These are phyloP conservation scores for Kodamaea sp. DNA, from an alignment of 1,139 yeast genomes.

Conservation along the genomic window DNA sequence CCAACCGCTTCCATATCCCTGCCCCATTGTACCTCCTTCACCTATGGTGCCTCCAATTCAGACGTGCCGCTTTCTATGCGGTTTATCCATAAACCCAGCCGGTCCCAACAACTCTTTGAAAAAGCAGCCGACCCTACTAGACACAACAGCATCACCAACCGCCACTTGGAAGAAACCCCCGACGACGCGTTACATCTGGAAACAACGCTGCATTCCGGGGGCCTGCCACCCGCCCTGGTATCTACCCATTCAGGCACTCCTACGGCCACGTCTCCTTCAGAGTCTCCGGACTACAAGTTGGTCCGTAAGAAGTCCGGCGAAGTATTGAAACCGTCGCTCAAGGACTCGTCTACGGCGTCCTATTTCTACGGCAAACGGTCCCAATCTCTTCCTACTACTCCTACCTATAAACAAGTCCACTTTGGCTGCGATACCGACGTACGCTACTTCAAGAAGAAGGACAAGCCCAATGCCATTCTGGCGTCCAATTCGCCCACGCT, in stretches of 20 bases:
- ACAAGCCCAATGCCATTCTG: constrained; percentile 74
- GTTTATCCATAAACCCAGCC: constrained; percentile 44
- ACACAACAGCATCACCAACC: constrained; percentile 25
- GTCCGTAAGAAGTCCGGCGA: constrained; percentile 81
- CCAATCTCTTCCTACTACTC: constrained; percentile 73
- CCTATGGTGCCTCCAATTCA: constrained; percentile 7
- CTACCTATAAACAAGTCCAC: constrained; percentile 73
- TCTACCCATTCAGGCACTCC: constrained; percentile 2
- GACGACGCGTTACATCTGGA: constrained; percentile 4
- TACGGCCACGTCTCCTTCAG: constrained; percentile 2
- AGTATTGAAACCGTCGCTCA: constrained; percentile 71
- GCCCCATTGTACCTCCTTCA: too few relatives aligned
- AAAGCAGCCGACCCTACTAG: constrained; percentile 39
- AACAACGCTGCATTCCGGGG: background rate
- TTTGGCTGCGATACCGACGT: constrained; percentile 70
- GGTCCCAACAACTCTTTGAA: constrained; percentile 33
- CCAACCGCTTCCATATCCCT: too few relatives aligned
- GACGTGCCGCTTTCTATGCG: constrained; percentile 34
- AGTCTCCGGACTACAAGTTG: constrained; percentile 25
- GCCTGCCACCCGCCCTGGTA: background rate
- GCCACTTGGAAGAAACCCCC: constrained; percentile 6
- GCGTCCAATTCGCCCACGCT: constrained; percentile 61
- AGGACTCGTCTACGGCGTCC: constrained; percentile 26
- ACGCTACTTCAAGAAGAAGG: constrained; percentile 68
- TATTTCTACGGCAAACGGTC: constrained; percentile 43